Evolutionary conservation across 2,329 filamentous ascomycete species (phyloP).

Genomic region (Pyricularia sp.): DNA sequence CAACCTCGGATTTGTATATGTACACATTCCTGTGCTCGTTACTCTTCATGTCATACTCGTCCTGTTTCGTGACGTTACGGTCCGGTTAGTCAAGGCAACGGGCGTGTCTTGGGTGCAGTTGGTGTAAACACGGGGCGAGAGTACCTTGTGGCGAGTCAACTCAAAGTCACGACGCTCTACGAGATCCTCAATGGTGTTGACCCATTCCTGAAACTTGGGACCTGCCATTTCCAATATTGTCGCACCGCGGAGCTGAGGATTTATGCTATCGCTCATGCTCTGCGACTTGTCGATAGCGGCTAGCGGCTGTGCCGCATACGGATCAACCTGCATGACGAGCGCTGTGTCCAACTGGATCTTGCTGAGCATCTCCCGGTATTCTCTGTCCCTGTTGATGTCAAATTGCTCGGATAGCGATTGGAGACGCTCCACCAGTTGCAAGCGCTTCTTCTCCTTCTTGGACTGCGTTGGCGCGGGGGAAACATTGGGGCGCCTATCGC

Average conservation of each 20-base stretch:
- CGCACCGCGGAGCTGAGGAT: slow-evolving; percentile 30
- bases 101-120: not conserved
- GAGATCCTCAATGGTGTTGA: slow-evolving; percentile 77
- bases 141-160: slow-evolving; percentile 71
- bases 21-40: slow-evolving; percentile 50
- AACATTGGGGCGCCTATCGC: slow-evolving; percentile 17
- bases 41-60: slow-evolving; percentile 53
- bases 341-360: slow-evolving; percentile 88
- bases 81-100: not conserved
- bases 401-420: slow-evolving; percentile 69
- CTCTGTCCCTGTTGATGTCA: slow-evolving; percentile 67
- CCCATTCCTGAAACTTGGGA: slow-evolving; percentile 75
- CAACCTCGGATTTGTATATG: slow-evolving; percentile 52
- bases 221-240: slow-evolving; percentile 67
- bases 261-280: slow-evolving; percentile 24
- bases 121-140: slow-evolving; percentile 16
- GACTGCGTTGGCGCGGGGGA: slow-evolving; percentile 39
- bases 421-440: slow-evolving; percentile 71
- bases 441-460: slow-evolving; percentile 85
- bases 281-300: slow-evolving; percentile 32
- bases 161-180: slow-evolving; percentile 82
- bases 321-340: slow-evolving; percentile 76
- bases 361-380: slow-evolving; percentile 83
- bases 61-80: slow-evolving; percentile 26
- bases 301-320: slow-evolving; percentile 49